Conservation (phyloP, 345 rosid genomes). For the Rhodamnia rubescens region DNA sequence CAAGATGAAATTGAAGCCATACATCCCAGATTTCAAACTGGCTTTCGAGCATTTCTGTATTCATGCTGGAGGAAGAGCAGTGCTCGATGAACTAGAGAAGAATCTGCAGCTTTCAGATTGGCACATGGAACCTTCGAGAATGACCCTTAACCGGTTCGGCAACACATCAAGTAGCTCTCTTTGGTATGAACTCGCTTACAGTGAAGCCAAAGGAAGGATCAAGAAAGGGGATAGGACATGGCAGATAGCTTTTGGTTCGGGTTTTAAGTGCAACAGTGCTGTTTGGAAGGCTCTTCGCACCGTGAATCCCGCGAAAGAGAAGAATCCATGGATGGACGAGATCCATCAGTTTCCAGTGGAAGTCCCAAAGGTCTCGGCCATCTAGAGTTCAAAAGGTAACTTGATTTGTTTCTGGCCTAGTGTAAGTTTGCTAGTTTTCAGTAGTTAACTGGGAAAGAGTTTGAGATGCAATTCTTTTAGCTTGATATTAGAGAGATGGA, state of each 20-base stretch:
- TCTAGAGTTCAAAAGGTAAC: constrained; percentile 1
- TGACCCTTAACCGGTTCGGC: constrained; percentile 41
- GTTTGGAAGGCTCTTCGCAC: constrained; percentile 51
- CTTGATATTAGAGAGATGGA: background rate
- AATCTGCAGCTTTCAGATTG: constrained; percentile 37
- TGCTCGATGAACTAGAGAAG: constrained; percentile 42
- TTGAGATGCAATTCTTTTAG: background rate
- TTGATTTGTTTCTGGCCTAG: background rate
- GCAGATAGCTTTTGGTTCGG: constrained; percentile 63
- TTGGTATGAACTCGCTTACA: constrained; percentile 43
- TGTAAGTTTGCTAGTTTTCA: background rate
- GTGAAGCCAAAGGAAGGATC: constrained; percentile 51
- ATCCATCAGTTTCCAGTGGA: constrained; percentile 32
- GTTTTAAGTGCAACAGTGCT: constrained; percentile 52
- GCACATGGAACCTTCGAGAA: constrained; percentile 61
- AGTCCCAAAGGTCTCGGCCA: constrained; percentile 19
- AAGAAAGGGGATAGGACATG: constrained; percentile 36
- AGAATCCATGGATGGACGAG: constrained; percentile 45
- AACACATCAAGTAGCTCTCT: constrained; percentile 52
- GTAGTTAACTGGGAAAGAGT: background rate
- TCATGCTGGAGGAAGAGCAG: constrained; percentile 42
- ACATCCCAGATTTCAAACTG: constrained; percentile 46
- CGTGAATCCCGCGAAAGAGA: constrained; percentile 30
- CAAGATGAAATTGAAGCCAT: constrained; percentile 36
- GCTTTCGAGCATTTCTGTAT: constrained; percentile 59